phyloP scores from a whole-genome alignment of 2,329 filamentous ascomycete genomes.

The Aureobasidium sp. region DNA sequence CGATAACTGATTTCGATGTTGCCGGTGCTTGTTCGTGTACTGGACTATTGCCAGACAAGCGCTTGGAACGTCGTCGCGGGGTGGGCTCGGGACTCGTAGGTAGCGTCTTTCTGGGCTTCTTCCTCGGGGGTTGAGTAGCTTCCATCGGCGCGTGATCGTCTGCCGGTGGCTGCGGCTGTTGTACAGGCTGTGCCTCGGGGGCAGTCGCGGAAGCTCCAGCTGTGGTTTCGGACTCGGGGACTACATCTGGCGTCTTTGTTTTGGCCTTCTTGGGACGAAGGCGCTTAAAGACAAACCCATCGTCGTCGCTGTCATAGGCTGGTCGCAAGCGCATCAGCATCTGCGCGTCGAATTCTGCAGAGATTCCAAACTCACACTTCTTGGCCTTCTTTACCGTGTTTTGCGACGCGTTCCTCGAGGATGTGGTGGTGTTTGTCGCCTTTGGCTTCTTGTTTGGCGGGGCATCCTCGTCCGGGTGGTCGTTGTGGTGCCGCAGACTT shows the following conservation, averaged over 20 bases:
- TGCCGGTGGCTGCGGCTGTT: conserved; percentile 21
- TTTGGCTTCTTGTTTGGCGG: conserved; percentile 36
- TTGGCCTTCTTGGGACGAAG: conserved; percentile 27
- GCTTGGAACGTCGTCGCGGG: conserved; percentile 36
- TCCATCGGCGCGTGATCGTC: conserved; percentile 10
- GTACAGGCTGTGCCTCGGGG: conserved; percentile 8
- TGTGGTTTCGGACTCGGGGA: conserved; percentile 3
- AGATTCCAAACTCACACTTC: conserved; percentile 13
- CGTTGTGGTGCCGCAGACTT: conserved; percentile 39
- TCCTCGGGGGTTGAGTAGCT: conserved; percentile 17
- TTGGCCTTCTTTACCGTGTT: conserved; percentile 21
- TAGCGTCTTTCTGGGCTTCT: conserved; percentile 26
- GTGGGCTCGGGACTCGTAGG: conserved; percentile 29
- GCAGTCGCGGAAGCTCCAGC: conserved; percentile 9
- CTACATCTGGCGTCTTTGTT: conserved; percentile 25
- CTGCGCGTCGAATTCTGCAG: not conserved
- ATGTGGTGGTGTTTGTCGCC: conserved; percentile 28
- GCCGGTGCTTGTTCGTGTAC: not conserved
- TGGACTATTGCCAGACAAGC: conserved; percentile 37
- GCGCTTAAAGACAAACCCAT: conserved; percentile 42
- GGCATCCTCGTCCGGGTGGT: conserved; percentile 34
- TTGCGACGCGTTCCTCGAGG: conserved; percentile 27
- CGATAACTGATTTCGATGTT: not conserved
- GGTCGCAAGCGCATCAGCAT: not conserved
- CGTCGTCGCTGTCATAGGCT: conserved; percentile 39